Percentiles rank a stretch among this genome's conserved stretches.
Conservation (phyloP, 1,139 yeast species). For the Lodderomyces metapsilosis region DNA sequence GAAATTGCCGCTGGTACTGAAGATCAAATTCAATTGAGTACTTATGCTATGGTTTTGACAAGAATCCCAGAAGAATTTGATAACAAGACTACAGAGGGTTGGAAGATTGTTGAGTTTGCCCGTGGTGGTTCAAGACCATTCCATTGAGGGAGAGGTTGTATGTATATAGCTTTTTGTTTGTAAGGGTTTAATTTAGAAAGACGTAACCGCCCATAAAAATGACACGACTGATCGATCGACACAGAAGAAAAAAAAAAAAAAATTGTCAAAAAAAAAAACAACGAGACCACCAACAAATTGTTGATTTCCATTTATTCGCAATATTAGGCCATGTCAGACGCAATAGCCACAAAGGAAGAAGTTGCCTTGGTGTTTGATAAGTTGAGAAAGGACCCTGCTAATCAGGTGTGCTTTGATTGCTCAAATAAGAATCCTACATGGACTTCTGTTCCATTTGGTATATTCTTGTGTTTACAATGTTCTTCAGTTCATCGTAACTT, state of each 20-base stretch:
- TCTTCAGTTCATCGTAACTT: constrained; percentile 50
- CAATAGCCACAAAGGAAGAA: constrained; percentile 62
- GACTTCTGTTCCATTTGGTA: constrained; percentile 52
- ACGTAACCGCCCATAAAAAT: no score
- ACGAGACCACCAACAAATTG: no score
- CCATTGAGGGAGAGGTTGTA: constrained; percentile 44
- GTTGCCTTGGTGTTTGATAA: constrained; percentile 56
- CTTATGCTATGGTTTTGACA: constrained; percentile 95
- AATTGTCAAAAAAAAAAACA: no score
- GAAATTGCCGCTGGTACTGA: constrained; percentile 96
- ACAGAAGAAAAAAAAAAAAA: background rate
- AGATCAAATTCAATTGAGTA: constrained; percentile 87
- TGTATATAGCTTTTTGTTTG: constrained; percentile 10
- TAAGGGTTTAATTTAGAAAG: background rate
- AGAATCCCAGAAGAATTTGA: constrained; percentile 91
- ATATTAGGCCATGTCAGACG: constrained; percentile 51
- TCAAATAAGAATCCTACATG: constrained; percentile 51
- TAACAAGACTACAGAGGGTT: constrained; percentile 90
- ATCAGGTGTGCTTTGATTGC: constrained; percentile 75
- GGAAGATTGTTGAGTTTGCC: constrained; percentile 94
- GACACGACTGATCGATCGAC: background rate
- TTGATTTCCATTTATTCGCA: no score
- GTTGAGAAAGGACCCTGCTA: constrained; percentile 65
- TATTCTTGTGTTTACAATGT: constrained; percentile 48
- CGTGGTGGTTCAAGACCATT: constrained; percentile 91